Evolutionary conservation across 331 rosid genomes (phyloP), one percentile per base, ranked within the genome.

Genomic region (Phaseolus coccineus): DNA sequence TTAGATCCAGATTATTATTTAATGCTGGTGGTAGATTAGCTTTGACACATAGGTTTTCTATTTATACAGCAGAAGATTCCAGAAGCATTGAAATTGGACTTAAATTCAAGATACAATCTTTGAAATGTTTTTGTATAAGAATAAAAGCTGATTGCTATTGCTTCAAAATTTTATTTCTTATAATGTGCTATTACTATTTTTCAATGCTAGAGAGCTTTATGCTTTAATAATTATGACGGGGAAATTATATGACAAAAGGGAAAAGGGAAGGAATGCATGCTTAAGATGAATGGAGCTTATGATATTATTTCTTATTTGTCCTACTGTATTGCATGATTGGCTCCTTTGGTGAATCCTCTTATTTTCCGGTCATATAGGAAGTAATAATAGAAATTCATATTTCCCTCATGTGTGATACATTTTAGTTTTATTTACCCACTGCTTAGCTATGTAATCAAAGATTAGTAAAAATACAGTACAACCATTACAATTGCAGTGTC

Each of bases 221-320:
- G 27, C 61, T 14, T 46, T 27, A 47, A 27, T 46, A 7, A 30
- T 70, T 50, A 48, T 53, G 7, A 52, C 22, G 10, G 77, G 65
- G 35, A 35, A 31, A 33, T 53, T 1, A 19, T 19, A 5, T 9
- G 28, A 52, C 13, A 5, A n/a, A 35, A 53, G 52, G 27, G 27
- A 52, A 52, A 50, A 51, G 48, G 48, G 48, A 71, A 31, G 76
- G 22, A 71, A 51, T 31, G 33, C n/a, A 73, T 52, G 42, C 55
- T 24, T 2, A 14, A 56, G 57, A 19, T 76, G 55, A 42, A 35
- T 52, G 63, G 39, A 30, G 52, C 53, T 63, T 64, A 19, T 62
- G 55, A 12, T 64, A 77, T 22, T 51, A n/a, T 42, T 76, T 76
- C 52, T 33, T 35, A 9, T 65, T 64, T 66, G 64, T 77, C 52